Evolutionary conservation across 2,329 filamentous ascomycete genomes (phyloP).

Genomic region (Camillea tinctor): DNA sequence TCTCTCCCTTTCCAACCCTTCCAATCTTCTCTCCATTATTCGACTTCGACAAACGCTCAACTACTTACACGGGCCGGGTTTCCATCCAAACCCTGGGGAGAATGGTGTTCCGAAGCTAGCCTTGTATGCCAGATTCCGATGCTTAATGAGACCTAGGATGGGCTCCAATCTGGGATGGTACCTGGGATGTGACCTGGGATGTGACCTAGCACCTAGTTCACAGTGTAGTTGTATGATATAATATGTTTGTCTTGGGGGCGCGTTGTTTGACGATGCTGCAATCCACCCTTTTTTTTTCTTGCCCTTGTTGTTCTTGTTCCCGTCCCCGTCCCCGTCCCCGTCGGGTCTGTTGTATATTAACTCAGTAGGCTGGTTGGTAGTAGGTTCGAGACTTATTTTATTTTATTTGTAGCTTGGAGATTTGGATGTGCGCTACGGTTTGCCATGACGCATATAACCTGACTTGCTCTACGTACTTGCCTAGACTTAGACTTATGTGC

Average conservation of each 20-base stretch:
- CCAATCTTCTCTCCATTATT: constrained; percentile 2
- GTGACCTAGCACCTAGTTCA: no score
- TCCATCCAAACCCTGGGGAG: constrained; percentile 8
- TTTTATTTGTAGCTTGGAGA: no score
- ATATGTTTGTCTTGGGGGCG: background rate
- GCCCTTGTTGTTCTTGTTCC: no score
- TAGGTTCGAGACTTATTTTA: background rate
- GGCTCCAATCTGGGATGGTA: no score
- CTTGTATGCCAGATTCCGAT: background rate
- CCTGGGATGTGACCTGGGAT: no score
- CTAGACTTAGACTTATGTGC: no score
- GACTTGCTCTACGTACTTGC: background rate
- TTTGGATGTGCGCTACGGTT: background rate
- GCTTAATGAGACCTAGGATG: no score
- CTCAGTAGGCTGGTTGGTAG: background rate
- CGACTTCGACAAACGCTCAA: no score
- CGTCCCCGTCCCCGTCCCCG: no score
- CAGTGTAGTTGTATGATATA: background rate
- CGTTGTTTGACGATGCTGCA: background rate
- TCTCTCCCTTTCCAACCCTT: constrained; percentile 2
- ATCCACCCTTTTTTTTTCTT: background rate
- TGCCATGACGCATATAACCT: background rate
- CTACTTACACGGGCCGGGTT: constrained; percentile 7
- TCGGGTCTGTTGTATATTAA: background rate
- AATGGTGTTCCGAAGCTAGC: constrained; percentile 1